Evolutionary conservation across 1,284 basidiomycete species (phyloP).

Genomic region (Wolfiporia cocos): DNA sequence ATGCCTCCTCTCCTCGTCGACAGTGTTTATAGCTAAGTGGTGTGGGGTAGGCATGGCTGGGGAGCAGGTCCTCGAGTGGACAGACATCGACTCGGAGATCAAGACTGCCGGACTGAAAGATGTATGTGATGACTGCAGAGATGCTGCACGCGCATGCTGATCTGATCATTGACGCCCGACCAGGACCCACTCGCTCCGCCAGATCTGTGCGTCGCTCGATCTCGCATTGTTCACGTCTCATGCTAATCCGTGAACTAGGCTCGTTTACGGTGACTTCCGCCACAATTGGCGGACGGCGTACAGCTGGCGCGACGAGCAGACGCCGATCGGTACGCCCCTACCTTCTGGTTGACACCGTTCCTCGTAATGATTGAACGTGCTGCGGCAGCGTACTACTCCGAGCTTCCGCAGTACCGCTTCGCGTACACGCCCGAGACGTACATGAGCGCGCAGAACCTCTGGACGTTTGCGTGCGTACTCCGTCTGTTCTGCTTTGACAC

Average conservation of each 20-base stretch:
- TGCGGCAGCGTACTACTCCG: constrained; percentile 25
- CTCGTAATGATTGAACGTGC: not conserved
- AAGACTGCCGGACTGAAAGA: constrained; percentile 55
- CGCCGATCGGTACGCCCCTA: constrained; percentile 19
- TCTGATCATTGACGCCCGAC: not conserved
- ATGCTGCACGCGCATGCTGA: not conserved
- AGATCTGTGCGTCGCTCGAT: constrained; percentile 36
- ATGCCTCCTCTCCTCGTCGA: not conserved
- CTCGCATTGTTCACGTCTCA: not conserved
- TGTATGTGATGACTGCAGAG: constrained; percentile 32
- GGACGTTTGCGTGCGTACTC: constrained; percentile 49
- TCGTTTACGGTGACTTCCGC: constrained; percentile 48
- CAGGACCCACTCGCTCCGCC: constrained; percentile 58
- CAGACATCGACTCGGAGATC: constrained; percentile 55
- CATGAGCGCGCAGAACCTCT: constrained; percentile 56
- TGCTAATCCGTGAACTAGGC: constrained; percentile 21
- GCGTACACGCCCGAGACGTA: constrained; percentile 57
- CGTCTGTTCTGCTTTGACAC: too few relatives aligned
- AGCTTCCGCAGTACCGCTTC: constrained; percentile 39
- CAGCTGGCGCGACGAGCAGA: constrained; percentile 21
- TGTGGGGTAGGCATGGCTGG: constrained; percentile 48
- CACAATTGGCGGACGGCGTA: constrained; percentile 52
- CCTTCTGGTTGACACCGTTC: not conserved
- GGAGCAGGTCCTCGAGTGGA: constrained; percentile 61
- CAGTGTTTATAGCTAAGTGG: too few relatives aligned